phyloP scores from a whole-genome alignment of 345 rosid species.

The Hibiscus tridactylites region DNA sequence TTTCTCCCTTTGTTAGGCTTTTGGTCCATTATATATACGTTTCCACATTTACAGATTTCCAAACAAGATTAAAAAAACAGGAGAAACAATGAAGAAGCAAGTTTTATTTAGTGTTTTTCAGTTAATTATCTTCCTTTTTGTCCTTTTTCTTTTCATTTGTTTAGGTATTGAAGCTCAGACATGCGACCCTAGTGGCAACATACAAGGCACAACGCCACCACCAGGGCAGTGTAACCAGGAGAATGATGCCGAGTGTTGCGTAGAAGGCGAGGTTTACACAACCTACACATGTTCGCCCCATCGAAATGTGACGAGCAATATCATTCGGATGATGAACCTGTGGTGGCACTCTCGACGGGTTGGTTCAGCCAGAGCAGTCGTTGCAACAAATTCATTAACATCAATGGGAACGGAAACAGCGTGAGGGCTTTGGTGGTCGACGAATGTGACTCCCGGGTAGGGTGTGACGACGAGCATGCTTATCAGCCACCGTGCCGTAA shows the following conservation, averaged over 20 bases:
- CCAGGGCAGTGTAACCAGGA: conserved; percentile 10
- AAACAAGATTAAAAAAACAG: neutral
- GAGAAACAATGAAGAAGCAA: neutral
- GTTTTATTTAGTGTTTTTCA: neutral
- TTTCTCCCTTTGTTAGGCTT: neutral
- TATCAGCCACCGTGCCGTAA: neutral
- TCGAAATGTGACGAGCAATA: neutral
- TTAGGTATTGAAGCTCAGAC: neutral
- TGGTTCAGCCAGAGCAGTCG: neutral
- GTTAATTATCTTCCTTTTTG: neutral
- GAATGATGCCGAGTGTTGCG: neutral
- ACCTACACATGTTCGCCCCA: conserved; percentile 9
- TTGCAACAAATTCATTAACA: conserved; percentile 3
- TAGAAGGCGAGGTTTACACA: conserved; percentile 3
- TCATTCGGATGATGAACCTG: neutral
- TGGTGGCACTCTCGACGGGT: conserved; percentile 2
- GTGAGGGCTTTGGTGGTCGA: conserved; percentile 5
- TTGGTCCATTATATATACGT: neutral
- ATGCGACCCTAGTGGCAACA: neutral
- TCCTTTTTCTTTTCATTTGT: neutral
- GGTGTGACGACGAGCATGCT: neutral
- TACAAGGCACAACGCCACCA: conserved; percentile 4
- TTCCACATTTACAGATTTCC: neutral
- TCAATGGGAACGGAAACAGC: neutral
- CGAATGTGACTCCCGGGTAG: neutral